These are phyloP conservation scores for Cavenderia fasciculata DNA, from an alignment of 78 protist genomes.

Conservation along the genomic window DNA sequence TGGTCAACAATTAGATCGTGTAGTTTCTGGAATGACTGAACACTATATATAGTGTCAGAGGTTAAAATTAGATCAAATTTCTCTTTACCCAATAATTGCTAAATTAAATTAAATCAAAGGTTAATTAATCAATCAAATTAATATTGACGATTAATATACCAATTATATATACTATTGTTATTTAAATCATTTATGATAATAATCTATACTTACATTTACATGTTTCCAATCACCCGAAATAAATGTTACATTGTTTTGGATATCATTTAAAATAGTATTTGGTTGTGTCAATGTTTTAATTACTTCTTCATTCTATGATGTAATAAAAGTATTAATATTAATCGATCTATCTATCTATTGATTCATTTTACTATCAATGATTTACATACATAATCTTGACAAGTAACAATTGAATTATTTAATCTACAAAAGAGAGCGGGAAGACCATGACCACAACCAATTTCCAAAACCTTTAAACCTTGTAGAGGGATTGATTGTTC, in stretches of 20 bases:
- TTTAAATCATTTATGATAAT: not conserved
- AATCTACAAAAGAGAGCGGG: conserved; percentile 52
- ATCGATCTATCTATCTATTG: not conserved
- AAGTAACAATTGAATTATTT: conserved; percentile 50
- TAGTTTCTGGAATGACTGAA: conserved; percentile 36
- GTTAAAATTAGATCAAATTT: conserved; percentile 70
- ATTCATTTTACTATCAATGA: too few relatives aligned
- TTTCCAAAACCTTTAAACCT: conserved; percentile 61
- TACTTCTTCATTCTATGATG: conserved; percentile 56
- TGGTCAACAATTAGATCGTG: conserved; percentile 20
- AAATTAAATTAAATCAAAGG: not conserved
- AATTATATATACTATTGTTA: not conserved
- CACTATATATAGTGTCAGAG: conserved; percentile 62
- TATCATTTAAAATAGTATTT: conserved; percentile 2
- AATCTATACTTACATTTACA: conserved; percentile 37
- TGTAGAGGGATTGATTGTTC: not conserved
- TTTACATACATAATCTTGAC: conserved; percentile 80
- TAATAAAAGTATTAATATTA: not conserved
- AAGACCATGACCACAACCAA: conserved; percentile 84
- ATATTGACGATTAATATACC: not conserved
- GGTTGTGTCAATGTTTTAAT: conserved; percentile 41
- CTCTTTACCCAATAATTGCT: conserved; percentile 3
- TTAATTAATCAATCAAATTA: not conserved
- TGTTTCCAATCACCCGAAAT: conserved; percentile 68
- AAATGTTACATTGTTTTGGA: not conserved